Evolutionary conservation across 129 eudicot species (phyloP), one percentile per base, ranked within the genome.

Genomic region (Chrysanthemum seticuspe): DNA sequence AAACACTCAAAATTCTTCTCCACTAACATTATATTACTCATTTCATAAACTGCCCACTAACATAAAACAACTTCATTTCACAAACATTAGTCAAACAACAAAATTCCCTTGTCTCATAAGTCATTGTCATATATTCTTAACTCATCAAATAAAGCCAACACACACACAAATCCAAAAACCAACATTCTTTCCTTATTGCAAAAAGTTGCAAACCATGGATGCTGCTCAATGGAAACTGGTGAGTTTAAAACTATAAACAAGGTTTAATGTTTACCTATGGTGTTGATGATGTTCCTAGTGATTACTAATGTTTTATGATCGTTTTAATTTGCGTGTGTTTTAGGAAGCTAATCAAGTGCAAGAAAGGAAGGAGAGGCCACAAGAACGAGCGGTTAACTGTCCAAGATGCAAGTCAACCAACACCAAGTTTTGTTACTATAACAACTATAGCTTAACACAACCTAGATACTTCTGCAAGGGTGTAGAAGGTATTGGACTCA

Each of bases 381-480:
- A 67, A 15, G 52, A 67, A 67, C 31, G 21, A 44, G 68, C 16
- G 68, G 52, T 64, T 15, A 48, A 67, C 71, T 67, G 71, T 47
- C 71, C 71, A 19, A 47, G 71, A 47, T 67, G 71, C 71, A 67
- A 67, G 44, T 67, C 71, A 67, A 67, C 55, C 57, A 67, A 67
- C 40, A 67, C 71, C 2, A 67, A 67, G 71, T 67, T 67, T 10
- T 67, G 71, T 47, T 67, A 67, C 40, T 67, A 47, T 25, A 67
- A 67, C 71, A 67, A 67, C 57, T 67, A 67, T 25, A 67, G 71
- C 21, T 47, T 19, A 67, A 47, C 57, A 6, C 71, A 67, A 47
- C 71, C 71, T 5, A 67, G 71, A 67, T 48, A 67, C 27, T 47
- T 67, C 5, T 67, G 71, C 29, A 67, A 67, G 18, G 31, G 19